Percentiles rank a stretch among this genome's conserved stretches.
Evolutionary conservation across 192 early-diverging fungal species (phyloP).

Genomic region (Podila verticillata): DNA sequence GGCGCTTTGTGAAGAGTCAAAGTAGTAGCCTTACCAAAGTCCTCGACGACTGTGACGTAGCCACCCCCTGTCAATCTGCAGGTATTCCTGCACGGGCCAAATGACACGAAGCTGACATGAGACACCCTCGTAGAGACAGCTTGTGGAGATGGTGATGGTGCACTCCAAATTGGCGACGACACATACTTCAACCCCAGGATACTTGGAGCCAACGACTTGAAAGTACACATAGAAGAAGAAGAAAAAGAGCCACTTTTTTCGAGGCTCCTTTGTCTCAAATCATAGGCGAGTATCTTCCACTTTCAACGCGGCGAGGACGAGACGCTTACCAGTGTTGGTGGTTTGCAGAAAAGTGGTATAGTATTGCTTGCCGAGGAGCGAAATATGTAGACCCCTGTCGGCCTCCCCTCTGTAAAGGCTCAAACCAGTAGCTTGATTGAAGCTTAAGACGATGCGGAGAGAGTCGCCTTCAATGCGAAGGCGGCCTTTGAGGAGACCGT

Average conservation of each 20-base stretch:
- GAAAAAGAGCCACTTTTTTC: no score
- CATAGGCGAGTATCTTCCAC: no score
- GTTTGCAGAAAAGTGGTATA: neutral
- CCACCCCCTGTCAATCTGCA: neutral
- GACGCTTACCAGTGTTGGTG: neutral
- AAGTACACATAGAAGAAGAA: no score
- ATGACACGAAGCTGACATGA: neutral
- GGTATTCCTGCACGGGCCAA: neutral
- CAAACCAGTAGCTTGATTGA: neutral
- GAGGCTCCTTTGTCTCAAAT: no score
- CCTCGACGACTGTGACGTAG: neutral
- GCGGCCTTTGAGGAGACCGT: slow-evolving; percentile 1
- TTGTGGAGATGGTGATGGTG: neutral
- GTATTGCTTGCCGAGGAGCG: no score
- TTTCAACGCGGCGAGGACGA: no score
- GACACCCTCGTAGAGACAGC: neutral
- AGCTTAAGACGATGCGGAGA: neutral
- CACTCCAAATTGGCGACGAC: neutral
- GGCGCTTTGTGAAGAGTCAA: slow-evolving; percentile 6
- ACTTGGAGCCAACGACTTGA: no score
- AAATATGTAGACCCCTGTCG: slow-evolving; percentile 14
- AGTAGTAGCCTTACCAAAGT: neutral
- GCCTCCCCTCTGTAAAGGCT: slow-evolving; percentile 3
- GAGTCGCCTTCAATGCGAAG: neutral
- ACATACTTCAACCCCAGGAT: neutral